Evolutionary conservation across 2,329 filamentous ascomycete species (phyloP).

Genomic region (Coniochaeta hoffmannii): DNA sequence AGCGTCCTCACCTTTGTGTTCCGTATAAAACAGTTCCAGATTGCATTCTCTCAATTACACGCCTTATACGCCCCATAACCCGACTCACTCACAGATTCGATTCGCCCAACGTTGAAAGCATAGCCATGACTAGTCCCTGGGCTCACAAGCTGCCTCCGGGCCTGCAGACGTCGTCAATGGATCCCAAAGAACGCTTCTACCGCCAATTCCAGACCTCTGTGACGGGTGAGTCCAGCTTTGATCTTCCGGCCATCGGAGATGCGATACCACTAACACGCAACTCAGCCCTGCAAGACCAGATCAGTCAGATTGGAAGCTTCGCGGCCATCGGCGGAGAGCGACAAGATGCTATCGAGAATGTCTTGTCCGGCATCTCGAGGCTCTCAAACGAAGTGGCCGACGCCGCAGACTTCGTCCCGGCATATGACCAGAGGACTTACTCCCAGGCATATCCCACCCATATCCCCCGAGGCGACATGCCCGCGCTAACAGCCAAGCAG

Average conservation of each 20-base stretch:
- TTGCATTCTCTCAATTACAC: too few species aligned
- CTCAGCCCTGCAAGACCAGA: slow-evolving; percentile 64
- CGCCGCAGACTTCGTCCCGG: slow-evolving; percentile 71
- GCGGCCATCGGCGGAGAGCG: slow-evolving; percentile 64
- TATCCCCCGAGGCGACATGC: neutral
- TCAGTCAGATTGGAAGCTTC: slow-evolving; percentile 58
- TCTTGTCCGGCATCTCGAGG: slow-evolving; percentile 69
- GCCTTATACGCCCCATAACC: neutral
- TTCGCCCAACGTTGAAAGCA: neutral
- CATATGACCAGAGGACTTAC: slow-evolving; percentile 86
- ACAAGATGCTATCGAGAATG: slow-evolving; percentile 72
- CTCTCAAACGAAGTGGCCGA: slow-evolving; percentile 82
- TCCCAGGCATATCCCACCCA: slow-evolving; percentile 49
- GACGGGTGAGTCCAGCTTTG: slow-evolving; percentile 43
- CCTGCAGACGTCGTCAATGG: slow-evolving; percentile 25
- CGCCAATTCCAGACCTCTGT: slow-evolving; percentile 73
- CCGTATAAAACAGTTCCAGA: too few species aligned
- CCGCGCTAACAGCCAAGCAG: slow-evolving; percentile 28
- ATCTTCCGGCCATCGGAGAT: neutral
- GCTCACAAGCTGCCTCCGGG: slow-evolving; percentile 7
- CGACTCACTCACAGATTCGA: neutral
- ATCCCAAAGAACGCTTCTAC: slow-evolving; percentile 74
- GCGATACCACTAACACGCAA: slow-evolving; percentile 2
- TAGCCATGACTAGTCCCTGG: neutral
- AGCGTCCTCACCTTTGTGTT: neutral